phyloP scores from a whole-genome alignment of 2,329 filamentous ascomycete genomes.

The Juglanconis sp. region DNA sequence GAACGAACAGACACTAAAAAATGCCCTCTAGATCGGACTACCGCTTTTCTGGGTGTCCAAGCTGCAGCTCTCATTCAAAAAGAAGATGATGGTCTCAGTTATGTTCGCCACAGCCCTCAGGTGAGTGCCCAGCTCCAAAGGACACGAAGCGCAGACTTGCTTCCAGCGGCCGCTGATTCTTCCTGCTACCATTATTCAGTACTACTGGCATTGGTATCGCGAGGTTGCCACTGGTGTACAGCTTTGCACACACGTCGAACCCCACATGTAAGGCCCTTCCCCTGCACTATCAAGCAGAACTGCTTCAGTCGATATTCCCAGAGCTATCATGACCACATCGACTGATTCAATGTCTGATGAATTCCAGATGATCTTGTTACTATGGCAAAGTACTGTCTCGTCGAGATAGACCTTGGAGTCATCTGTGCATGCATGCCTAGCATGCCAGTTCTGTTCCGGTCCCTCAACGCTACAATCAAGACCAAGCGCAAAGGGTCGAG shows the following conservation, averaged over 20 bases:
- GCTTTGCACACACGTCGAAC: not conserved
- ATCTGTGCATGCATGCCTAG: constrained; percentile 10
- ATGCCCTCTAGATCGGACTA: not conserved
- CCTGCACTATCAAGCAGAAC: too few species aligned
- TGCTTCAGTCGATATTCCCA: not conserved
- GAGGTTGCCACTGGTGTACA: not conserved
- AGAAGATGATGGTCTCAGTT: not conserved
- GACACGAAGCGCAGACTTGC: too few species aligned
- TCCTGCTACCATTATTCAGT: not conserved
- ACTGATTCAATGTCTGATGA: not conserved
- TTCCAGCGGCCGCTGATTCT: not conserved
- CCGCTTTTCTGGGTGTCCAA: not conserved
- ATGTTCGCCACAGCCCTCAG: not conserved
- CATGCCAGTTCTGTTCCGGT: not conserved
- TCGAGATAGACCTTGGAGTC: constrained; percentile 4
- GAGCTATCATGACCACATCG: not conserved
- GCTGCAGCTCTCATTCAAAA: not conserved
- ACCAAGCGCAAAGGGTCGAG: not conserved
- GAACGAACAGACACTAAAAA: too few species aligned
- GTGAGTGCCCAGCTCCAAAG: not conserved
- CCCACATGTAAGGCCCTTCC: not conserved
- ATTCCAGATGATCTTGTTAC: not conserved
- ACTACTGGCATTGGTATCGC: not conserved
- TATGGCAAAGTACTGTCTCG: not conserved
- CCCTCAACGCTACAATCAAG: not conserved